These are phyloP conservation scores for Waitea zeae DNA, from an alignment of 1,284 basidiomycete species.

Conservation along the genomic window DNA sequence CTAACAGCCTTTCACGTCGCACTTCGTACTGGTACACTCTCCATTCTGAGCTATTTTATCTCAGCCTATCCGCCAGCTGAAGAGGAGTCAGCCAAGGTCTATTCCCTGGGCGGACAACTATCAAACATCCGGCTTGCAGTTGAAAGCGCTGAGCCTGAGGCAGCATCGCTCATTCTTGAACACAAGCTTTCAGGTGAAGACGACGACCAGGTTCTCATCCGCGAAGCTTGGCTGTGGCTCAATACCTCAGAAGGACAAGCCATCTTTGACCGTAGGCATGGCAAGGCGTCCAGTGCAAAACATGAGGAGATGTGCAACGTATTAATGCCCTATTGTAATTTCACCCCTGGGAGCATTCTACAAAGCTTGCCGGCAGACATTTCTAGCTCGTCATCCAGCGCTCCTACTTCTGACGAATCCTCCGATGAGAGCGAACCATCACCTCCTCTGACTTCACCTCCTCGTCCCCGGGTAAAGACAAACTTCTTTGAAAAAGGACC, in stretches of 20 bases:
- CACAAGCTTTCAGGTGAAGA: slow-evolving; percentile 22
- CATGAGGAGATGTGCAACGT: neutral
- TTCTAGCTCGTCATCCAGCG: too few relatives aligned
- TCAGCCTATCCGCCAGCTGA: slow-evolving; percentile 34
- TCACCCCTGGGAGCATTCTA: too few relatives aligned
- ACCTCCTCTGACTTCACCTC: too few relatives aligned
- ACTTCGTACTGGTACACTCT: slow-evolving; percentile 28
- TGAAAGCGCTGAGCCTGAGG: slow-evolving; percentile 37
- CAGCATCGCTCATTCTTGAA: slow-evolving; percentile 43
- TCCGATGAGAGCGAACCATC: too few relatives aligned
- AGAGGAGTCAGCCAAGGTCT: slow-evolving; percentile 28
- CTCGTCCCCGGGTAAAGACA: too few relatives aligned
- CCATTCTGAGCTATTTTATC: slow-evolving; percentile 38
- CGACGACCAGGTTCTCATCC: neutral
- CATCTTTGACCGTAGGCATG: neutral
- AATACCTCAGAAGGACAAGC: neutral
- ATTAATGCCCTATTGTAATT: neutral
- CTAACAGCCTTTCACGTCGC: slow-evolving; percentile 51
- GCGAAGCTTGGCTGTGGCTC: slow-evolving; percentile 2
- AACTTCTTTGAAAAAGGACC: too few relatives aligned
- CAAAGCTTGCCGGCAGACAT: too few relatives aligned
- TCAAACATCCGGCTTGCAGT: slow-evolving; percentile 37
- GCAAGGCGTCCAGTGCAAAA: too few relatives aligned
- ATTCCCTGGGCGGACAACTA: slow-evolving; percentile 19
- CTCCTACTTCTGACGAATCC: too few relatives aligned